Base-by-base conservation (phyloP, 345 rosid species). In the Corchorus olitorius region DNA sequence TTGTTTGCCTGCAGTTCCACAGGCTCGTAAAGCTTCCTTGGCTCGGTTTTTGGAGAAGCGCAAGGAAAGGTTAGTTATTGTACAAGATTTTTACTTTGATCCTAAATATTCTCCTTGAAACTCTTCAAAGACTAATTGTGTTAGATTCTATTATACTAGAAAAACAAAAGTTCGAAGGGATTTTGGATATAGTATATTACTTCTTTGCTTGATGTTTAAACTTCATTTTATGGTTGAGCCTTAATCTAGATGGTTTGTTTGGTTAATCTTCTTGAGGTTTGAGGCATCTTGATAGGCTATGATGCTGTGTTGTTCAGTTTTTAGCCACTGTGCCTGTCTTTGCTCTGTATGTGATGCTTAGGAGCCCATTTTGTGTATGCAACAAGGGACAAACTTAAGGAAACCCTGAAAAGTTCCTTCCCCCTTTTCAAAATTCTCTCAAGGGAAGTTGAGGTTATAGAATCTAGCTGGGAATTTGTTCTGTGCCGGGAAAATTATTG, bases 41-140 rank as follows among this genome's bases (percentile, higher is more conserved):
- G 99, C 98, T 83, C 83, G 94, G 59, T 96, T 96, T 83, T 86
- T 96, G 86, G 98, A 93, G 92, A 93, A 92, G 87, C 97, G 99
- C 81, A 96, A 91, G 85, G 97, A 92, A 82, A 90, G 98, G 99
- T 76, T 55, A 20, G 78, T 65, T 63, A 1, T 48, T 52, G 4
- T 14, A 14, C 52, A 8, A 72, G 45, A 33, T 52, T 34, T 37
- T 14, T 52, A 33, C 13, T 48, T 41, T 68, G 37, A 27, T 60
- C 37, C 43, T 10, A 15, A 33, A 52, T 14, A 69, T 39, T 12
- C 33, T 17, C 9, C 9, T 9, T 70, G 60, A 37, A 15, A 68
- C 12, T 4, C 46, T 69, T 39, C 4, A 15, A 39, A 65, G n/a
- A 65, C 33, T n/a, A 19, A 33, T 41, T 41, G 70, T n/a, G 49